Conservation (phyloP, 306 rosid species). For the Astragalus membranaceus region DNA sequence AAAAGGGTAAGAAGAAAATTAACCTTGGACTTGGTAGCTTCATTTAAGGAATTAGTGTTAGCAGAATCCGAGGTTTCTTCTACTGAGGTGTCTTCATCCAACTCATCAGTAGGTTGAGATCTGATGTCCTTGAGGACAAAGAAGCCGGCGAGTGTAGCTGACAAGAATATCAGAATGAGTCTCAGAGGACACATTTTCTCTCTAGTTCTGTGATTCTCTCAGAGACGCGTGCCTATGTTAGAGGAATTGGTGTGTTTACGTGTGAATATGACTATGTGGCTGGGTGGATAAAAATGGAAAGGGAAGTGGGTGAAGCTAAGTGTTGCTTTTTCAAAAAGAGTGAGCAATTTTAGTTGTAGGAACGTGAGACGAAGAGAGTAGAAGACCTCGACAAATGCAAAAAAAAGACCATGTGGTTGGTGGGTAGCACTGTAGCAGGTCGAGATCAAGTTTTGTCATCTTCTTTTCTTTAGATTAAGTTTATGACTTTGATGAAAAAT, state of each 20-base stretch:
- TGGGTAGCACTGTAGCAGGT: too few relatives aligned
- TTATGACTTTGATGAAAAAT: too few relatives aligned
- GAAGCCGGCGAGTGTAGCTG: constrained; percentile 85
- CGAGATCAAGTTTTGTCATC: not conserved
- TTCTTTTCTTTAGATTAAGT: not conserved
- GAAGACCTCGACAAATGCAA: not conserved
- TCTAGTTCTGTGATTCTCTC: not conserved
- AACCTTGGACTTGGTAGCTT: constrained; percentile 20
- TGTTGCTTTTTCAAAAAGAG: not conserved
- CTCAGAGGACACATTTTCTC: constrained; percentile 71
- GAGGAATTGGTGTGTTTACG: not conserved
- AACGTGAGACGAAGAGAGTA: not conserved
- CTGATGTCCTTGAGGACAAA: constrained; percentile 67
- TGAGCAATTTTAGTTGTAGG: not conserved
- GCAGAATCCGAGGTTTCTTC: constrained; percentile 26
- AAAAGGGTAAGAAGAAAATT: not conserved
- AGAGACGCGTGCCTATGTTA: not conserved
- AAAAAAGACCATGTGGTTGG: too few relatives aligned
- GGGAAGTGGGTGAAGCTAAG: not conserved
- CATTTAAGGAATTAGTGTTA: not conserved
- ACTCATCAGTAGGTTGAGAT: constrained; percentile 28
- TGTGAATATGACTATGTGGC: not conserved
- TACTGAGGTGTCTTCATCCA: not conserved
- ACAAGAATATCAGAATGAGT: constrained; percentile 63
- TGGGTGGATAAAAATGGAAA: not conserved